Evolutionary conservation across 2,329 filamentous ascomycete species (phyloP), one percentile per base, ranked within the genome.

Genomic region (Nigrospora sphaerica): DNA sequence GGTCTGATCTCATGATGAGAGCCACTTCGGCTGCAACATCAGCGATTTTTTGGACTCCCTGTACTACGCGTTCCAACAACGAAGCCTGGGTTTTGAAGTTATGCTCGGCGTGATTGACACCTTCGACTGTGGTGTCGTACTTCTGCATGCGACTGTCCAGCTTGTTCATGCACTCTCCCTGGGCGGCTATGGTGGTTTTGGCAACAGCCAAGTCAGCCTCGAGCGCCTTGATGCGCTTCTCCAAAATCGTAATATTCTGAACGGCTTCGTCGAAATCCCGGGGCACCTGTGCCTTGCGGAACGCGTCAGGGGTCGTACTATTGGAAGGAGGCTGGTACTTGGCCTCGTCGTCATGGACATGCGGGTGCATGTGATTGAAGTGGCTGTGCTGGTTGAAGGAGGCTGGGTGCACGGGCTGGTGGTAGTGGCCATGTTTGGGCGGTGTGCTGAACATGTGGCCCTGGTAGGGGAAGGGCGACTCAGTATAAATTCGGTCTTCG

Each of bases 91-190:
- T 32, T 10, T 12, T 7, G 35, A 46, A 46, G 6, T 42, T 36
- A 12, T 13, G 17, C 43, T 46, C 43, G 18, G 47, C 43, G 16
- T 28, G n/a, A 6, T n/a, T 13, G 2, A 46, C 12, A 18, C 32
- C 38, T 7, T 14, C 32, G 14, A 32, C 32, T 16, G 34, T 35
- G 5, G 17, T 36, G 12, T 46, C 43, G 28, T 38, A 47, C 5
- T 19, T 17, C n/a, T 18, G 13, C 39, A 50, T 49, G 11, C 39
- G 42, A 2, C 16, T 16, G 11, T 45, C 28, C 36, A 49, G n/a
- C 4, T 37, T 32, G 7, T 43, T 23, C 18, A 53, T 14, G 2
- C 47, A 47, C 6, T 39, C 16, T 10, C 48, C 45, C 32, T 51
- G 45, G 3, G 39, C 37, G 4, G 12, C n/a, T 3, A 50, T 34